Evolutionary conservation across 768 basidiomycete species (phyloP).

Genomic region (Lanmaoa pseudosensibilis): DNA sequence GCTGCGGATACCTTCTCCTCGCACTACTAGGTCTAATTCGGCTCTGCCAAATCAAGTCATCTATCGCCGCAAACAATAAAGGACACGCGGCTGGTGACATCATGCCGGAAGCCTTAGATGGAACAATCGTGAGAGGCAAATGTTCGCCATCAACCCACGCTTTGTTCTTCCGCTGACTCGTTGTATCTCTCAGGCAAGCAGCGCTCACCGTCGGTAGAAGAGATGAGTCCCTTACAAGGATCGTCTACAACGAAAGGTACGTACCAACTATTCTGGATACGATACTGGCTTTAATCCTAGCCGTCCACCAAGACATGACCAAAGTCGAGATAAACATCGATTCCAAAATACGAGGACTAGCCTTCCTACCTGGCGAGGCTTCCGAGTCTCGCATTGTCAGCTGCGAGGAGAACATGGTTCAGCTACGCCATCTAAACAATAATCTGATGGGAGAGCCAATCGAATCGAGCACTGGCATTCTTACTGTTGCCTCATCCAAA

Average conservation of each 20-base stretch:
- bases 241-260: background rate
- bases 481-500: constrained; percentile 11
- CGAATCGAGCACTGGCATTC: background rate
- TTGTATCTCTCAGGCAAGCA: background rate
- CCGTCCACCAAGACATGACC: background rate
- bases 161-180: background rate
- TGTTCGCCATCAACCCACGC: background rate
- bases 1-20: background rate
- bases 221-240: constrained; percentile 2
- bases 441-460: constrained; percentile 12
- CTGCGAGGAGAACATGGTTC: constrained; percentile 10
- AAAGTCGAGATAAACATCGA: constrained; percentile 2
- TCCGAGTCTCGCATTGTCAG: constrained; percentile 6
- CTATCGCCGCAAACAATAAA: background rate
- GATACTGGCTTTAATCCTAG: background rate
- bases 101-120: background rate
- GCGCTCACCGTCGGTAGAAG: background rate
- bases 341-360: constrained; percentile 13
- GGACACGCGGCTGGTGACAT: background rate
- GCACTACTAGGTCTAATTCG: background rate
- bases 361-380: constrained; percentile 8
- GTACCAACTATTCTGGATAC: background rate
- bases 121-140: background rate
- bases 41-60: background rate
- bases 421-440: constrained; percentile 4